Percentiles rank a stretch among this genome's conserved stretches.
Conservation (phyloP, 164 flowering plant genomes). For the Nymphaea colorata region DNA sequence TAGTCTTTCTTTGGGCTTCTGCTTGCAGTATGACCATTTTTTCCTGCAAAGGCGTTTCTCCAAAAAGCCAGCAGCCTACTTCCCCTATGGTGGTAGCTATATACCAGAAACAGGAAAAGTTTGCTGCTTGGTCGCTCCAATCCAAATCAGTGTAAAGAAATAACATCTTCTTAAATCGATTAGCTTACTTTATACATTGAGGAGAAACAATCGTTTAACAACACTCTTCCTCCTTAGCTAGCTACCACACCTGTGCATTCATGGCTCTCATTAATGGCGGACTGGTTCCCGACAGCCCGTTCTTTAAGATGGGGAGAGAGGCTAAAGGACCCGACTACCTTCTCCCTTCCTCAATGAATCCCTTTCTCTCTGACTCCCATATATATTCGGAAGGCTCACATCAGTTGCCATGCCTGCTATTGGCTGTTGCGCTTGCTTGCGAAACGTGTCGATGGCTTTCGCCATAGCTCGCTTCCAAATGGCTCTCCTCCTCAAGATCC, state of each 20-base stretch:
- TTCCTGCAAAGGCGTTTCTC: too few species aligned
- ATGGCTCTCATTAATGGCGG: slow-evolving; percentile 15
- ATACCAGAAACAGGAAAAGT: too few species aligned
- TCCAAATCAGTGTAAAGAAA: too few species aligned
- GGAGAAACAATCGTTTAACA: too few species aligned
- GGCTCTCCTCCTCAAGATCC: slow-evolving; percentile 13
- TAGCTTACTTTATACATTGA: too few species aligned
- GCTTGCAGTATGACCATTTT: too few species aligned
- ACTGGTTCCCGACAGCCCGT: slow-evolving; percentile 1
- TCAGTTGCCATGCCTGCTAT: not conserved
- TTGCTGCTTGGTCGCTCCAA: too few species aligned
- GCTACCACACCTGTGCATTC: slow-evolving; percentile 22
- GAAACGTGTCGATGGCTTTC: slow-evolving; percentile 10
- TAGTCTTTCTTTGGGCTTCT: too few species aligned
- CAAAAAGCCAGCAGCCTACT: too few species aligned
- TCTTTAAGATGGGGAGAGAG: not conserved
- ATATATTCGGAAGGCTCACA: not conserved
- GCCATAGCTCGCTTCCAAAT: not conserved
- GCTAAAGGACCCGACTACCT: not conserved
- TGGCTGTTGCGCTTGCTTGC: slow-evolving; percentile 14
- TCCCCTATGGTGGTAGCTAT: too few species aligned
- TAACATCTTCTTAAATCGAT: too few species aligned
- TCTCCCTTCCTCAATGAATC: slow-evolving; percentile 3
- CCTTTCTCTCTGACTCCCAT: not conserved
- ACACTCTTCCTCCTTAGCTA: not conserved